Evolutionary conservation across 805 yeast species (phyloP).

Genomic region (Scheffersomyces spartinae): DNA sequence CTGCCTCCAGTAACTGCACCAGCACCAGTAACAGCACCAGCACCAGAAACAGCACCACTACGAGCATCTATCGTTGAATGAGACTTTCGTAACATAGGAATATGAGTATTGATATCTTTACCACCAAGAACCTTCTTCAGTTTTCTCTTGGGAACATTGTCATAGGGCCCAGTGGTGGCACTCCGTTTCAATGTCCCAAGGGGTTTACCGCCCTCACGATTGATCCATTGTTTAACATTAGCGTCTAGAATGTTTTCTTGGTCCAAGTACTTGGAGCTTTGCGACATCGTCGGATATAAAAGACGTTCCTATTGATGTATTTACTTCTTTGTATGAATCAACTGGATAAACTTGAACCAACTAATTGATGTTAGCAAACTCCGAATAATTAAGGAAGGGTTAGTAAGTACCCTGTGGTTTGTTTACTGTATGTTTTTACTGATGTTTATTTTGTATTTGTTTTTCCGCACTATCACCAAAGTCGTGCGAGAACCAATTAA

Average conservation of each 20-base stretch:
- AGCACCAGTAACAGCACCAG: background rate
- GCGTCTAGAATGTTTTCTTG: conserved; percentile 2
- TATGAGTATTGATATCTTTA: conserved; percentile 20
- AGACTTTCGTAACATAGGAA: conserved; percentile 20
- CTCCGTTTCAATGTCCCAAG: conserved; percentile 9
- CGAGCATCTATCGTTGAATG: conserved; percentile 9
- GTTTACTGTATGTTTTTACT: no score
- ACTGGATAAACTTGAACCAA: background rate
- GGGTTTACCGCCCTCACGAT: conserved; percentile 2
- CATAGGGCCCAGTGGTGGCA: no score
- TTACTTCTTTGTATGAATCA: background rate
- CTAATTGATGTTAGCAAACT: background rate
- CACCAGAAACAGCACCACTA: conserved; percentile 1
- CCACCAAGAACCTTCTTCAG: no score
- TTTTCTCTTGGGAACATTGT: no score
- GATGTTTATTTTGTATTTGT: no score
- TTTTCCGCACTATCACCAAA: no score
- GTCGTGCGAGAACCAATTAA: no score
- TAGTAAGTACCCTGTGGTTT: no score
- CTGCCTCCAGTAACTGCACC: conserved; percentile 6
- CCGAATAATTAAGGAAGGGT: no score
- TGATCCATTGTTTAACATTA: conserved; percentile 2
- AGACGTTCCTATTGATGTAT: conserved; percentile 2
- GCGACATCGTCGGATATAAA: conserved; percentile 1
- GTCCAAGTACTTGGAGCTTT: conserved; percentile 1